A percentile compares a stretch with the other conserved stretches of the same genome.
Conservation (phyloP, 1,284 basidiomycete species). For the Exobasidium cylindrosporum region DNA sequence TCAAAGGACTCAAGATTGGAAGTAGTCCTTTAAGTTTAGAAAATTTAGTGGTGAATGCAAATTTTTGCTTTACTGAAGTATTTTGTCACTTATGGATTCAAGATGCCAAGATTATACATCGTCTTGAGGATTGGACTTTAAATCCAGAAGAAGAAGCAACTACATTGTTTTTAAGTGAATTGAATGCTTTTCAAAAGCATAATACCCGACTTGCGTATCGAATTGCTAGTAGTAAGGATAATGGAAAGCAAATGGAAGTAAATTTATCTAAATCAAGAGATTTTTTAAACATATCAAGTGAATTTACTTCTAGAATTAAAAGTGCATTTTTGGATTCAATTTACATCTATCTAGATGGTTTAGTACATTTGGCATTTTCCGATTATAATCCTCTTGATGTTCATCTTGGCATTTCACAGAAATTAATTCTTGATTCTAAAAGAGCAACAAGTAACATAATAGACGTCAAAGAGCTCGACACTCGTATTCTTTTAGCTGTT, state of each 20-base stretch:
- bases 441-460: slow-evolving; percentile 30
- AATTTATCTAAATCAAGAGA: neutral
- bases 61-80: slow-evolving; percentile 84
- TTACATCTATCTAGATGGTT: slow-evolving; percentile 84
- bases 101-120: slow-evolving; percentile 83
- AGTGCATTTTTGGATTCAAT: slow-evolving; percentile 82
- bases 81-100: slow-evolving; percentile 76
- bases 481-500: slow-evolving; percentile 79
- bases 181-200: slow-evolving; percentile 80
- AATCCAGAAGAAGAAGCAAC: slow-evolving; percentile 59
- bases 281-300: slow-evolving; percentile 21
- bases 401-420: slow-evolving; percentile 25
- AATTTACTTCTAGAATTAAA: slow-evolving; percentile 65
- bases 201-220: slow-evolving; percentile 76
- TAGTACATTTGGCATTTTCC: slow-evolving; percentile 73
- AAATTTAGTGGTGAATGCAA: slow-evolving; percentile 73
- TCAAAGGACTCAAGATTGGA: slow-evolving; percentile 72
- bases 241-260: neutral
- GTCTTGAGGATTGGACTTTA: slow-evolving; percentile 79
- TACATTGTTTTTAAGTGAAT: slow-evolving; percentile 65
- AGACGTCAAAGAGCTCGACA: slow-evolving; percentile 61
- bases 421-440: slow-evolving; percentile 28
- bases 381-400: slow-evolving; percentile 46
- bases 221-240: slow-evolving; percentile 70
- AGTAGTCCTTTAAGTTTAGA: slow-evolving; percentile 67